Evolutionary conservation across 139 green algal genomes (phyloP).

Genomic region (Chlorella sp.): DNA sequence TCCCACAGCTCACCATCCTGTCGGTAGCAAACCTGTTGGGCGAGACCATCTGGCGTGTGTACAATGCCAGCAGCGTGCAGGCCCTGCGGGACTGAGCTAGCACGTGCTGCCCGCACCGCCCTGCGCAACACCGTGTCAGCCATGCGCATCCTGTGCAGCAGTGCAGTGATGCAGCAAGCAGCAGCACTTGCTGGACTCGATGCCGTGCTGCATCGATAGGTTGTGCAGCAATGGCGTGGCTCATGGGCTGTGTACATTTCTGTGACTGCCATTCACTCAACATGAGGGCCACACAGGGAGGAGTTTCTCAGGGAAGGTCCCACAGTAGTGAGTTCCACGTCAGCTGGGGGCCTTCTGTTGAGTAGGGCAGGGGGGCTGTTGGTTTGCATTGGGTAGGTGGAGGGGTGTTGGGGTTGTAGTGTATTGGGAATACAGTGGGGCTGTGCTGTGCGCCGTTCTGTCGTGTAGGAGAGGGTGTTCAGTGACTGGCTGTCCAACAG

Average conservation of each 20-base stretch:
- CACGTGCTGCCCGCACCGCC: too few species aligned
- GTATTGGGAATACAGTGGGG: too few species aligned
- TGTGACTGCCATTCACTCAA: neutral
- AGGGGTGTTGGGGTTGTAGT: too few species aligned
- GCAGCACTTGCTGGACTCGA: neutral
- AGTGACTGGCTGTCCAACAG: neutral
- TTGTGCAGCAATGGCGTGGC: neutral
- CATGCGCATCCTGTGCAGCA: neutral
- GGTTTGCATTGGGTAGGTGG: too few species aligned
- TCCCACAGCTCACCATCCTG: slow-evolving; percentile 95
- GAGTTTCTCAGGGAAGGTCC: too few species aligned
- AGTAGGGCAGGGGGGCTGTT: too few species aligned
- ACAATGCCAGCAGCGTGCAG: slow-evolving; percentile 83
- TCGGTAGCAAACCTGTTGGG: slow-evolving; percentile 94
- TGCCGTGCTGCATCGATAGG: neutral
- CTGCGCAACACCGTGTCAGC: neutral
- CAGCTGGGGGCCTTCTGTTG: too few species aligned
- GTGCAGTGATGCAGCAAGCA: neutral
- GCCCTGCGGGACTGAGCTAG: slow-evolving; percentile 51
- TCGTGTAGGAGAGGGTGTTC: too few species aligned
- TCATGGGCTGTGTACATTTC: neutral
- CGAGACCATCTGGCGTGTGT: slow-evolving; percentile 98
- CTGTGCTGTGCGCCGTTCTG: too few species aligned
- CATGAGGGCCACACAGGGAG: too few species aligned
- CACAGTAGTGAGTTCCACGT: too few species aligned